Base-by-base conservation (phyloP, 2,329 filamentous ascomycete species). In the Ophiostoma sp. region DNA sequence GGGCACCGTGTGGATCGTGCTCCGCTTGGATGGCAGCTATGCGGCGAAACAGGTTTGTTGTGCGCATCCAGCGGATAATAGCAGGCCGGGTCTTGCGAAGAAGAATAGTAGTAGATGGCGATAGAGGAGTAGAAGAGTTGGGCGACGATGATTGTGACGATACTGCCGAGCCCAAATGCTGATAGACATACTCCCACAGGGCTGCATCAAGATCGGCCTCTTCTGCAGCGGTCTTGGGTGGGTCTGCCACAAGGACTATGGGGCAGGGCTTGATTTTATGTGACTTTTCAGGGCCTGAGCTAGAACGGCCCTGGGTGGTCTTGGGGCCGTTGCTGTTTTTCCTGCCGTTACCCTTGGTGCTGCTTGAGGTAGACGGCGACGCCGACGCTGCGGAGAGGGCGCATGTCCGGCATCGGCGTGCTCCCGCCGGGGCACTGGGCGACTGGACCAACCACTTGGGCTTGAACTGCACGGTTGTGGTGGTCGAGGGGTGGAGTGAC, bases 401-500 rank as follows among this genome's bases (percentile, higher is more conserved):
- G 76, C 91, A 95, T 52, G 89, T 92, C 44, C 91, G 86, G 78
- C 91, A 95, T 66, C 89, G 82, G 66, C 81, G 83, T 55, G 89
- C 85, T 41, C 79, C 77, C 0, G 75, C 40, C 1, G 91, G 91
- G 0, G 91, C 90, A 49, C 85, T 87, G 4, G 88, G 90, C 2
- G 90, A 93, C 76, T 93, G 90, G 8, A 83, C 79, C 40, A 95
- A 84, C 91, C 91, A 95, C 78, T 95, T 95, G 14, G 91, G 91
- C 76, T 95, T 95, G 78, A 94, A 89, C 76, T 94, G 90, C 68
- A 91, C 79, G 44, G 90, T 75, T 5, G 77, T 64, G 42, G 65
- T 67, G 8, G 49, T 62, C 36, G 63, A 58, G 5, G 64, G 36
- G 40, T 36, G 45, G 40, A 38, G 8, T 27, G 52, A 16, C 5